A percentile compares a stretch with the other conserved stretches of the same genome.
Evolutionary conservation across 2,329 filamentous ascomycete genomes (phyloP).

Genomic region (Phyllosticta ampelicida): DNA sequence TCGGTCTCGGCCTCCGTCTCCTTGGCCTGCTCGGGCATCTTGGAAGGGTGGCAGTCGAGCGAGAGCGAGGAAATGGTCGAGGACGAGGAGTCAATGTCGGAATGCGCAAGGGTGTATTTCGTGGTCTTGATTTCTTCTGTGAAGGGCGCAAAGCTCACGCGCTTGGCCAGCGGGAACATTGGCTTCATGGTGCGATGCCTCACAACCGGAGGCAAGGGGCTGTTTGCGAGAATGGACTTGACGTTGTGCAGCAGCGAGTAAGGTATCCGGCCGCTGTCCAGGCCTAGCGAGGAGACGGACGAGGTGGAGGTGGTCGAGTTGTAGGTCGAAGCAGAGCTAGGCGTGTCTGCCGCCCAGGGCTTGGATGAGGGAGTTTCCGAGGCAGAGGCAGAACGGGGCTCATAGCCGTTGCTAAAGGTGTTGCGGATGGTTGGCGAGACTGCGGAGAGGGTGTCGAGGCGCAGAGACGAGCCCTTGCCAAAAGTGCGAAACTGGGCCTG

Average conservation of each 20-base stretch:
- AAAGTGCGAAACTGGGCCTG: constrained; percentile 37
- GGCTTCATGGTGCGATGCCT: constrained; percentile 30
- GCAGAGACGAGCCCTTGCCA: constrained; percentile 43
- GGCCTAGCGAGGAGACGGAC: constrained; percentile 21
- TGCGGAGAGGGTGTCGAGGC: constrained; percentile 43
- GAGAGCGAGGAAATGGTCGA: constrained; percentile 23
- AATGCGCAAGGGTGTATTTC: constrained; percentile 45
- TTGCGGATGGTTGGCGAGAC: constrained; percentile 51
- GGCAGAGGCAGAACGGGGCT: constrained; percentile 16
- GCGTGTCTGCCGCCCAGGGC: constrained; percentile 26
- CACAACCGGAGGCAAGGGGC: constrained; percentile 26
- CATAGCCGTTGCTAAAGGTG: constrained; percentile 51
- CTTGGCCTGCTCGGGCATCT: not conserved
- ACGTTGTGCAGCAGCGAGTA: constrained; percentile 38
- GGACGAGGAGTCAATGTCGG: constrained; percentile 39
- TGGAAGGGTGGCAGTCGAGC: constrained; percentile 15
- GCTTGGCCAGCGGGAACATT: constrained; percentile 46
- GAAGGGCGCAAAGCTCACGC: constrained; percentile 45
- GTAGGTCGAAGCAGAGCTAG: constrained; percentile 29
- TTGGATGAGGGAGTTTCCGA: constrained; percentile 17
- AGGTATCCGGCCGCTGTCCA: constrained; percentile 26
- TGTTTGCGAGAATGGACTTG: constrained; percentile 36
- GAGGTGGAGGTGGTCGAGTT: constrained; percentile 23
- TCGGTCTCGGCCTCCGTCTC: constrained; percentile 5
- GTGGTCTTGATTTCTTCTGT: constrained; percentile 50